Base-by-base conservation (phyloP, 768 basidiomycete species). In the Phaeotremella fagi region DNA sequence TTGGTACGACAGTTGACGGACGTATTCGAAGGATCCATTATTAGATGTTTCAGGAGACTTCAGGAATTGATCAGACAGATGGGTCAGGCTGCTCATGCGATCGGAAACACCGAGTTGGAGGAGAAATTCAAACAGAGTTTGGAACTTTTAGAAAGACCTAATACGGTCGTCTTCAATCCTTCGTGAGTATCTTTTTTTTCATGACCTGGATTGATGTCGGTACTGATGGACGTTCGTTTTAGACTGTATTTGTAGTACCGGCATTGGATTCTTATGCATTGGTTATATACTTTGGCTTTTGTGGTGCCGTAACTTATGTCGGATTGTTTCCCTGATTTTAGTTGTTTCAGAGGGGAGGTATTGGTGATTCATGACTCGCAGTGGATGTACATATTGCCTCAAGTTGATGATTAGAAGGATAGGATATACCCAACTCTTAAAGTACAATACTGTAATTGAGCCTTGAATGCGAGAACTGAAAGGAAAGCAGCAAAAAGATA, bases 31-130 rank as follows among this genome's bases (percentile, higher is more conserved):
- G 95, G 95, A 33, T 90, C 86, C 52, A 80, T 99, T 24, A 99
- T 98, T 69, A 86, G 95, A 50, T 91, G 91, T 4, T 99, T 99
- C 80, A 80, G 95, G 44, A 84, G 95, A 14, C 76, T 99, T 20
- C 88, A 92, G 43, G 95, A 99, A 75, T 81, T 99, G 18, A 79
- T 99, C 22, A 83, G 92, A 28, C 95, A 99, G 76, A 99, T 99
- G 95, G 83, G 85, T 14, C 83, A 64, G 51, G 76, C 76, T 7
- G 89, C 94, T 3, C 90, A 91, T 69, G 95, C 95, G 18, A 98
- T 98, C 59, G 95, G 95, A 11, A 98, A 97, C 74, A 80, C 80
- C 11, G 95, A 98, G 65, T 79, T 99, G 18, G 84, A 91, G 75
- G 84, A 91, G 65, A 95, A 91, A 75, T 98, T 99, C 67, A 87